phyloP scores from a whole-genome alignment of 2,329 filamentous ascomycete species.

The Dendrostoma leiphaemia region DNA sequence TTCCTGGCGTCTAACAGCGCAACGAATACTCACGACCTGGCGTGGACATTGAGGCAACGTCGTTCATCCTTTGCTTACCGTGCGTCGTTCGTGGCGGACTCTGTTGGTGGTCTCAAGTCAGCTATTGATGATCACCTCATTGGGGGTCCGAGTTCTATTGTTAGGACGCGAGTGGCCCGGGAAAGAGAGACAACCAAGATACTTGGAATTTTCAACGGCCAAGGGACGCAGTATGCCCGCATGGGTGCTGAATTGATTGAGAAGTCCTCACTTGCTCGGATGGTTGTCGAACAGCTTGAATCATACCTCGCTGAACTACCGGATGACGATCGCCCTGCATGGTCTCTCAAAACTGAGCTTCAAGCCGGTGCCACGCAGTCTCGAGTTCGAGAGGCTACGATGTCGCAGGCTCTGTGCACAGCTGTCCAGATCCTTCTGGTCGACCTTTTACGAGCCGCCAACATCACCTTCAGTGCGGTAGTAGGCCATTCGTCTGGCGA shows the following conservation, averaged over 20 bases:
- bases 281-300: background rate
- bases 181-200: too few species aligned
- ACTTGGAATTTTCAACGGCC: constrained; percentile 21
- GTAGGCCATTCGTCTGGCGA: constrained; percentile 27
- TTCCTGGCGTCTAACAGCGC: constrained; percentile 20
- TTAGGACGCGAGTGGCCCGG: background rate
- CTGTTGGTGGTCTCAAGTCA: constrained; percentile 20
- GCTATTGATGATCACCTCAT: too few species aligned
- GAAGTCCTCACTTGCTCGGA: constrained; percentile 22
- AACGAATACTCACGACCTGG: constrained; percentile 18
- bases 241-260: constrained; percentile 31
- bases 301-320: background rate
- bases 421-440: constrained; percentile 37
- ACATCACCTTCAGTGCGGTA: constrained; percentile 24
- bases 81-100: constrained; percentile 24
- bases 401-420: constrained; percentile 29
- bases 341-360: constrained; percentile 6
- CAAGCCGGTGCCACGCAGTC: background rate
- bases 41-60: constrained; percentile 25
- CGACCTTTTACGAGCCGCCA: constrained; percentile 26
- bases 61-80: too few species aligned
- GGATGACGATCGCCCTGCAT: background rate
- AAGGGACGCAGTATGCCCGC: constrained; percentile 30
- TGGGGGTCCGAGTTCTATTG: background rate
- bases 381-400: constrained; percentile 7